Evolutionary conservation across 306 rosid species (phyloP), one percentile per base, ranked within the genome.

Genomic region (Crataegus laevigata): DNA sequence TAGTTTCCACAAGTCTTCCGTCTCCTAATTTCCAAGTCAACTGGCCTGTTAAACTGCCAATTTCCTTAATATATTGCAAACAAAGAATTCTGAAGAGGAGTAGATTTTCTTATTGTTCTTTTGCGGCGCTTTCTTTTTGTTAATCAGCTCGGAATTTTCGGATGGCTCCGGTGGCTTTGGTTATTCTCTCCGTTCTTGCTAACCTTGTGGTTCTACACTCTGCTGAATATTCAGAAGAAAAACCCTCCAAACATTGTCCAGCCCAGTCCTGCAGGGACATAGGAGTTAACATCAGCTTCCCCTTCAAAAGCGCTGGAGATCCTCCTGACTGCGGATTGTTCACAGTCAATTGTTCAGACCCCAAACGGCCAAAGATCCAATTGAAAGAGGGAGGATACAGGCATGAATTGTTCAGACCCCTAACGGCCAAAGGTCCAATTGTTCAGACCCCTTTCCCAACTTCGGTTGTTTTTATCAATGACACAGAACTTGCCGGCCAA

Each of bases 121-220:
- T 5, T 8, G 40, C 34, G 34, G 54, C 38, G 40, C 34, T 57
- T 25, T 73, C 34, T 36, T 59, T 52, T 68, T 10, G 36, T 36
- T 63, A n/a, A 36, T 59, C 43, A 32, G 68, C 30, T 42, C 3
- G 15, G 68, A 70, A 26, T 47, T 51, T 72, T 29, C 21, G 19
- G 36, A 77, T 81, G 89, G 45, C 43, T 50, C 21, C 11, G 1
- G 30, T 71, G 45, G 26, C 25, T 69, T 52, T 60, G 19, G 55
- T 75, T 69, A 3, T 50, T 6, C 18, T 81, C 29, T 28, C 81
- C 47, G 19, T 75, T 64, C 66, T 85, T 60, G 42, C 72, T 29
- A 29, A 26, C 18, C 12, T 82, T 15, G 40, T 74, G 54, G 62
- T 64, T 11, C 73, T 73, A 62, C 57, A 40, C 11, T 80, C 36